Conservation (phyloP, 2,329 filamentous ascomycete genomes). For the Aspergillus tubingensis region DNA sequence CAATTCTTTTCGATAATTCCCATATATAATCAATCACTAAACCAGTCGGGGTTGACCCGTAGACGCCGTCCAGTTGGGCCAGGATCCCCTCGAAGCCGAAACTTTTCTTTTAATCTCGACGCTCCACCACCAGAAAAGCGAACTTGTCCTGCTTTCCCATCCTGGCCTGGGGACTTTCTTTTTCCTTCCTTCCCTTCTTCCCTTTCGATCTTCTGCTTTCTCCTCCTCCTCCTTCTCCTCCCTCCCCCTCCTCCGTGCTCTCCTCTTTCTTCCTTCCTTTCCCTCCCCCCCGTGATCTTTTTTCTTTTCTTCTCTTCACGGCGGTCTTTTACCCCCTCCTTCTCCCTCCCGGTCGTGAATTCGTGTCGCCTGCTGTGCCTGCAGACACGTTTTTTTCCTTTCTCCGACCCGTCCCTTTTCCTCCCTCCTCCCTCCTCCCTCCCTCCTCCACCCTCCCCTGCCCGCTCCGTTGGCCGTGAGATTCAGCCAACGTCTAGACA, state of each 20-base stretch:
- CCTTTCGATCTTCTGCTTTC: constrained; percentile 23
- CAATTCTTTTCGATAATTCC: too few species aligned
- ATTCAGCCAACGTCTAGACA: constrained; percentile 12
- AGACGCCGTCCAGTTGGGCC: constrained; percentile 21
- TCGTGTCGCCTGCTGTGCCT: constrained; percentile 31
- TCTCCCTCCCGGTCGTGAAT: constrained; percentile 27
- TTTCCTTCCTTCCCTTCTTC: constrained; percentile 34
- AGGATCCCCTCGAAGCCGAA: constrained; percentile 20
- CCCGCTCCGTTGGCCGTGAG: constrained; percentile 30
- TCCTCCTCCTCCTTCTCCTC: constrained; percentile 20
- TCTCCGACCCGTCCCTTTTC: constrained; percentile 25
- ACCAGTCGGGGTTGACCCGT: background rate
- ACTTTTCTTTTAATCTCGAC: constrained; percentile 31
- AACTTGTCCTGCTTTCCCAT: constrained; percentile 21
- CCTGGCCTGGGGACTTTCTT: constrained; percentile 21
- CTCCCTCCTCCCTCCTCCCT: constrained; percentile 19
- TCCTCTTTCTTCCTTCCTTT: constrained; percentile 14
- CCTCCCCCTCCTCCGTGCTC: constrained; percentile 8
- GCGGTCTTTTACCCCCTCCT: constrained; percentile 15
- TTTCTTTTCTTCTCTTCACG: constrained; percentile 33
- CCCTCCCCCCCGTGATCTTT: constrained; percentile 20
- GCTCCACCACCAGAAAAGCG: constrained; percentile 29
- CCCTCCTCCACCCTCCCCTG: constrained; percentile 26
- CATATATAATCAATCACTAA: background rate
- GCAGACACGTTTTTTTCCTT: constrained; percentile 28